Evolutionary conservation across 768 basidiomycete species (phyloP).

Genomic region (Rossbeevera mucosa): DNA sequence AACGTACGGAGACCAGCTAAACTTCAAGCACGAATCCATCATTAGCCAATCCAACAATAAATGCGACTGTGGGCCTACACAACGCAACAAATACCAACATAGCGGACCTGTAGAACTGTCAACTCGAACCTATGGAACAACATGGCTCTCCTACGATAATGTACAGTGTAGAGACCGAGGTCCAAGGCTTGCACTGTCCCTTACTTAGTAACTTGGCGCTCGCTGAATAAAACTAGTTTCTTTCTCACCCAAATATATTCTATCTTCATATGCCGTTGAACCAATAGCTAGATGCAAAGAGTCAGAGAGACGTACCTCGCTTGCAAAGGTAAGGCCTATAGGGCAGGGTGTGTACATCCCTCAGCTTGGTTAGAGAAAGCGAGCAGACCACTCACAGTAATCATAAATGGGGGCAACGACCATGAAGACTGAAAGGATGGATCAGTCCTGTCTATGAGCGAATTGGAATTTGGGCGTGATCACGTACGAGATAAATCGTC

Average conservation of each 20-base stretch:
- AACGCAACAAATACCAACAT: neutral
- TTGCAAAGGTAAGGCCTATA: constrained; percentile 7
- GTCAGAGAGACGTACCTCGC: neutral
- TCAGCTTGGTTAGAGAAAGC: neutral
- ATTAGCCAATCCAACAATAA: neutral
- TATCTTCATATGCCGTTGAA: constrained; percentile 2
- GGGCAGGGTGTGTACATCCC: neutral
- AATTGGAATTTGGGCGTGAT: neutral
- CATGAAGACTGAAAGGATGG: neutral
- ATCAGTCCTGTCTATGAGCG: neutral
- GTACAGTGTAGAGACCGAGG: constrained; percentile 9
- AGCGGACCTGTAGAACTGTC: neutral
- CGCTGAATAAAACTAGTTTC: neutral
- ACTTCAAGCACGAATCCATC: neutral
- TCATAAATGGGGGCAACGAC: neutral
- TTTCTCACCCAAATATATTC: constrained; percentile 16
- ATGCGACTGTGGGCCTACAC: neutral
- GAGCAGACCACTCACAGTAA: neutral
- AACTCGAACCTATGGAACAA: neutral
- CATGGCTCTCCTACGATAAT: neutral
- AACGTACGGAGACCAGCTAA: neutral
- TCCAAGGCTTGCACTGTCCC: constrained; percentile 1
- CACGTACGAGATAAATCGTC: neutral
- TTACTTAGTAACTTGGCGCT: neutral
- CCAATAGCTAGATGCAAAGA: neutral